Evolutionary conservation across 306 rosid genomes (phyloP), one percentile per base, ranked within the genome.

Genomic region (Lathyrus sativus): DNA sequence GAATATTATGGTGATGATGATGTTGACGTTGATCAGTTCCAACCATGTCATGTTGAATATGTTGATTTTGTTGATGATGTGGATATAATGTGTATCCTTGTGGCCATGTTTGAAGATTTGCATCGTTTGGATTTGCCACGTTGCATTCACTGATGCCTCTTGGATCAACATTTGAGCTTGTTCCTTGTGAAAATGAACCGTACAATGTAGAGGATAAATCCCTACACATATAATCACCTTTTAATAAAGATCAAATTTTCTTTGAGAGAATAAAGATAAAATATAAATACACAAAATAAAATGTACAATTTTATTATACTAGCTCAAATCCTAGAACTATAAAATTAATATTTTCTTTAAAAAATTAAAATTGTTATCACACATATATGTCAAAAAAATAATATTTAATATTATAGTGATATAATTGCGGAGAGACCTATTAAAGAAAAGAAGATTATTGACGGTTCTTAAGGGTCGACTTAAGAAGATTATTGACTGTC

Each of bases 141-240:
- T 81, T 85, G 63, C 88, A 85, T 63, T 85, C 85, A 7, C 72
- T 84, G 17, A 86, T 76, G 10, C 67, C 79, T 24, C 68, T 73
- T 28, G 82, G 85, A 42, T 89, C 83, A 0, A 62, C 80, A 14
- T 74, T 87, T 45, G 90, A 85, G 60, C 73, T 81, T 0, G 80
- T 60, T 13, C 90, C 96, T 76, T 85, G 96, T 1, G 89, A 74
- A 80, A 83, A 87, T 14, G 92, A 85, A 69, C 83, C 87, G 11
- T 83, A 89, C 3, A 83, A 60, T 0, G 83, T 55, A 1, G 92
- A 81, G 7, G 85, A 68, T 67, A 84, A 83, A 37, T 84, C 85
- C 83, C 95, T 86, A 29, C 37, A 68, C 9, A 53, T 28, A 28
- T 5, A 6, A 2, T 24, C 22, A 37, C 41, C 8, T 35, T 65